phyloP scores from a whole-genome alignment of 306 rosid genomes.

The Dalbergia cultrata region DNA sequence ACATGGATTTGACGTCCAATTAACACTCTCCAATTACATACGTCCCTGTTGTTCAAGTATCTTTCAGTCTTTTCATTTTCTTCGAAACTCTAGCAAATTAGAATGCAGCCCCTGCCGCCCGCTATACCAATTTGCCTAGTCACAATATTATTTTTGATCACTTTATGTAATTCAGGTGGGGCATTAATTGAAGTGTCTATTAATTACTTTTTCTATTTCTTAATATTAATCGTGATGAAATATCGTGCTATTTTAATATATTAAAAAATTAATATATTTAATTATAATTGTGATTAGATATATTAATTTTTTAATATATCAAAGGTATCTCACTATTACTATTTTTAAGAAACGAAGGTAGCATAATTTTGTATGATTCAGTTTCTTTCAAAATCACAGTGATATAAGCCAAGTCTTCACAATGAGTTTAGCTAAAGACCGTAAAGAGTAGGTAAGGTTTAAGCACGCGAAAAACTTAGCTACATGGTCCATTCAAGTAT shows the following conservation, averaged over 20 bases:
- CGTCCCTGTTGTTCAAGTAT: constrained; percentile 35
- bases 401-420: constrained; percentile 10
- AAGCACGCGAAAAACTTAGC: constrained; percentile 33
- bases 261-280: too few relatives aligned
- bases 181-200: constrained; percentile 8
- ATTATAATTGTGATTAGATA: too few relatives aligned
- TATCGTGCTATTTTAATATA: too few relatives aligned
- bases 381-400: constrained; percentile 19
- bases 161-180: constrained; percentile 17
- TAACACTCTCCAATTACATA: constrained; percentile 11
- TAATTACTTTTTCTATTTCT: not conserved
- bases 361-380: not conserved
- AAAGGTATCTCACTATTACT: too few relatives aligned
- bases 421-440: constrained; percentile 27
- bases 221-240: too few relatives aligned
- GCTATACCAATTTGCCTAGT: constrained; percentile 17
- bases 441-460: constrained; percentile 37
- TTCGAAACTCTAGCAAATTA: not conserved
- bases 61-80: constrained; percentile 38
- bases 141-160: not conserved
- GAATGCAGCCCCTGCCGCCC: not conserved
- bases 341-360: too few relatives aligned
- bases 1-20: constrained; percentile 19
- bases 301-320: too few relatives aligned
- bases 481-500: constrained; percentile 46